These are phyloP conservation scores for Arxiozyma heterogenica DNA, from an alignment of 1,139 yeast species.

Conservation along the genomic window DNA sequence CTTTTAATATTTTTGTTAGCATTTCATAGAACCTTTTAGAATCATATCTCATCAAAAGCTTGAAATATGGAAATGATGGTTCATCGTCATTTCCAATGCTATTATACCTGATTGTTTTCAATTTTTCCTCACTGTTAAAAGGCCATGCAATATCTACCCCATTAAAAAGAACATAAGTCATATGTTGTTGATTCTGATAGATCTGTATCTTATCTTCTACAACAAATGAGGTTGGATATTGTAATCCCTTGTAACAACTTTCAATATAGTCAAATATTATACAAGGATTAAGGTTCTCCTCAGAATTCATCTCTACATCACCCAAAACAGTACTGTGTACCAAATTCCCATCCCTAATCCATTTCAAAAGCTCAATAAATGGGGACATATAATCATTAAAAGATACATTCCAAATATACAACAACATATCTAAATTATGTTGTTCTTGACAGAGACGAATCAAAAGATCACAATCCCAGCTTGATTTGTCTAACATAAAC, in stretches of 20 bases:
- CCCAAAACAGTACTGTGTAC: conserved; percentile 5
- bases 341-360: conserved; percentile 8
- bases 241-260: conserved; percentile 47
- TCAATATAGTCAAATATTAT: conserved; percentile 2
- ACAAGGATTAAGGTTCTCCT: conserved; percentile 21
- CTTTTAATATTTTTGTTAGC: conserved; percentile 27
- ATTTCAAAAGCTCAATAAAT: conserved; percentile 36
- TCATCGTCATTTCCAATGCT: conserved; percentile 15
- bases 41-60: conserved; percentile 22
- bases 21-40: conserved; percentile 16
- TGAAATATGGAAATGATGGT: conserved; percentile 31
- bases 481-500: conserved; percentile 52
- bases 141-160: conserved; percentile 46
- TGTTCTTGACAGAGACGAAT: conserved; percentile 47
- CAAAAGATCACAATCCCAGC: conserved; percentile 66
- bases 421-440: conserved; percentile 34
- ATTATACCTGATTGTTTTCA: conserved; percentile 15
- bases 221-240: conserved; percentile 59
- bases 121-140: conserved; percentile 19
- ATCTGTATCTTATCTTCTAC: conserved; percentile 30
- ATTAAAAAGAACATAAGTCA: conserved; percentile 50
- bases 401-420: conserved; percentile 60
- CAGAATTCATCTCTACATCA: neutral
- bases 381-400: conserved; percentile 64
- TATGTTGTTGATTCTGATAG: conserved; percentile 36